Evolutionary conservation across 345 rosid species (phyloP), one percentile per base, ranked within the genome.

Genomic region (Raphanus sativus): DNA sequence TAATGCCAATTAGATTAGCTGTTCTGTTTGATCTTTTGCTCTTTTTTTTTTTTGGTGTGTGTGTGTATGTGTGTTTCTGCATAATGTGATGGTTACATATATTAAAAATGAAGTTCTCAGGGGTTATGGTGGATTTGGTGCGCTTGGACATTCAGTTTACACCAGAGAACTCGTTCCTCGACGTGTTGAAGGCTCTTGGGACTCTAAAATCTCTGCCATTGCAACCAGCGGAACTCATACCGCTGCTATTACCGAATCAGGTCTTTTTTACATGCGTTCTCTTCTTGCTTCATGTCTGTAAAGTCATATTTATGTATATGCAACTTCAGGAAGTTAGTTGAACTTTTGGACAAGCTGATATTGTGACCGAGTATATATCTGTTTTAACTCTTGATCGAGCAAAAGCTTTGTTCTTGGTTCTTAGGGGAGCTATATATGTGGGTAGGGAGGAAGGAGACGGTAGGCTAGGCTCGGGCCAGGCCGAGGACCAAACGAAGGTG

Each of bases 81-180:
- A n/a, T n/a, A 69, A 55, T 75, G 68, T 75, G 83, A 75, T 80
- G 73, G 62, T 72, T 68, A 67, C 77, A 60, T 82, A 33, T 66
- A 68, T 78, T 67, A 64, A 60, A 81, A 78, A 76, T 85, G 85
- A 87, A 92, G 93, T 77, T 80, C 82, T 67, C 86, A 91, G 97
- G 97, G 98, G 98, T 21, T 90, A 92, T 84, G 99, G 97, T 21
- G 98, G 99, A 38, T 92, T 95, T 84, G 98, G 98, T 77, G 98
- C 99, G 3, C 89, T 92, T 65, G 97, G 99, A 2, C 99, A 95
- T 82, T 80, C 85, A 26, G 98, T 95, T 81, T 92, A 90, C 83
- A 87, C 84, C 33, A 84, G 96, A 79, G 99, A 95, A 82, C 84
- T 90, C 10, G 71, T 90, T 6, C 99, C 96, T 54, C 87, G 89